Percentiles rank a stretch among this genome's conserved stretches.
These are phyloP conservation scores for Colletotrichum sublineola DNA, from an alignment of 2,329 filamentous ascomycete genomes.

Conservation along the genomic window DNA sequence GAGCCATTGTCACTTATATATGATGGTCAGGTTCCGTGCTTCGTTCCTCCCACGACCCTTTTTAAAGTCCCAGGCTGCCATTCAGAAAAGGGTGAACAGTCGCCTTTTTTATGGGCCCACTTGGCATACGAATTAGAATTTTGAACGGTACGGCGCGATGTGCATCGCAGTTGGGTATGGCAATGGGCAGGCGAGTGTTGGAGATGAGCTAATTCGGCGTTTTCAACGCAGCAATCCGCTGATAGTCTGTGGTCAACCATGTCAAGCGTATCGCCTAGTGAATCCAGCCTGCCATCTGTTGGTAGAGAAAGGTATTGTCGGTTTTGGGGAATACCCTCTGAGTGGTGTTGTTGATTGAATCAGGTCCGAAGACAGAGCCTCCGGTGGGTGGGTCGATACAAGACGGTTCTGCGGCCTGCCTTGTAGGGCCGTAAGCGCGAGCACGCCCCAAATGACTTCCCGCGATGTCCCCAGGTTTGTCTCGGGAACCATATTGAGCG, in stretches of 20 bases:
- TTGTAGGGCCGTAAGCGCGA: slow-evolving; percentile 24
- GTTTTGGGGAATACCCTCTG: neutral
- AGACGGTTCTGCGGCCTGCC: slow-evolving; percentile 22
- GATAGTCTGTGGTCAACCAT: neutral
- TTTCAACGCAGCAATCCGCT: neutral
- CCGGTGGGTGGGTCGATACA: slow-evolving; percentile 1
- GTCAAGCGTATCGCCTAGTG: too few species aligned
- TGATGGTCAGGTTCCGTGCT: neutral
- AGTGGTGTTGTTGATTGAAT: neutral
- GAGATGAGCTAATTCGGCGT: neutral
- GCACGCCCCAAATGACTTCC: neutral
- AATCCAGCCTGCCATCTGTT: neutral
- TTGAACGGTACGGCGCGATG: neutral
- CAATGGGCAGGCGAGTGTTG: neutral
- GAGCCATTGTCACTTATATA: neutral
- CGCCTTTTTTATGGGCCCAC: neutral
- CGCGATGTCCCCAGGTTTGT: neutral
- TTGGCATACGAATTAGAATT: neutral
- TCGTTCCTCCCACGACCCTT: neutral
- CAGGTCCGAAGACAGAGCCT: slow-evolving; percentile 22
- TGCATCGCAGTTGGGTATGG: neutral
- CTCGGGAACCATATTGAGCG: too few species aligned
- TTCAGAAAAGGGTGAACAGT: neutral
- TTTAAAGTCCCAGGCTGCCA: neutral
- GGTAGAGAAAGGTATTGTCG: neutral